Conservation (phyloP, 2,329 filamentous ascomycete genomes). For the Pseudocercospora fuligena region DNA sequence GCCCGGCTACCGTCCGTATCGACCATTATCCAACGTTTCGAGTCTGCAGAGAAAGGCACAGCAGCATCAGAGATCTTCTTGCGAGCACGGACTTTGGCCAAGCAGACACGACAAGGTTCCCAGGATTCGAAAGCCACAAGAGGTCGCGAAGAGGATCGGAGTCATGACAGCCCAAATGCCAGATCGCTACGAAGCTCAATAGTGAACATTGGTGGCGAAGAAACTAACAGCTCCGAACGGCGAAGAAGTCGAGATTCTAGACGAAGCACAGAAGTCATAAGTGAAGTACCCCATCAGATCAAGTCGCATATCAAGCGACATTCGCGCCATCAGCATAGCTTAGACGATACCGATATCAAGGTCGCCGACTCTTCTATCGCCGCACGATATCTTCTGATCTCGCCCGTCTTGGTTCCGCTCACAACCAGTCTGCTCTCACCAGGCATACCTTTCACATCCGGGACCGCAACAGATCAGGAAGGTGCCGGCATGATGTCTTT, state of each 20-base stretch:
- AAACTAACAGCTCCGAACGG: conserved; percentile 47
- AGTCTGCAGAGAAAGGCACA: conserved; percentile 57
- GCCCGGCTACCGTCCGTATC: conserved; percentile 67
- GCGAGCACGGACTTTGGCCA: conserved; percentile 70
- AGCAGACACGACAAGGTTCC: conserved; percentile 61
- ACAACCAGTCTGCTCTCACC: conserved; percentile 42
- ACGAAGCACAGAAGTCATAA: conserved; percentile 43
- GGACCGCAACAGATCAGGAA: conserved; percentile 6
- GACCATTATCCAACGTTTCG: conserved; percentile 64
- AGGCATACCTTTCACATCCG: conserved; percentile 34
- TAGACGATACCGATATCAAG: conserved; percentile 19
- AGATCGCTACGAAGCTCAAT: conserved; percentile 22
- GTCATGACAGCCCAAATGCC: neutral
- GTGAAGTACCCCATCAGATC: conserved; percentile 45
- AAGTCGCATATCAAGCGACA: conserved; percentile 35
- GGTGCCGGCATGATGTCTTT: conserved; percentile 56
- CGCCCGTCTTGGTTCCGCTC: conserved; percentile 52
- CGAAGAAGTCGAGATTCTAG: conserved; percentile 49
- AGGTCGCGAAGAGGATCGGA: conserved; percentile 32
- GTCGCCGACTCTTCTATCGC: conserved; percentile 17
- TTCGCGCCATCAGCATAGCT: conserved; percentile 21
- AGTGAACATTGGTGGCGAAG: conserved; percentile 52
- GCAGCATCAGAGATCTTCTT: conserved; percentile 71
- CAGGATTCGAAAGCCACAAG: conserved; percentile 37
- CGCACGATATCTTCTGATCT: conserved; percentile 52